Conservation (phyloP, 2,329 filamentous ascomycete genomes). For the Macrophomina tecta region DNA sequence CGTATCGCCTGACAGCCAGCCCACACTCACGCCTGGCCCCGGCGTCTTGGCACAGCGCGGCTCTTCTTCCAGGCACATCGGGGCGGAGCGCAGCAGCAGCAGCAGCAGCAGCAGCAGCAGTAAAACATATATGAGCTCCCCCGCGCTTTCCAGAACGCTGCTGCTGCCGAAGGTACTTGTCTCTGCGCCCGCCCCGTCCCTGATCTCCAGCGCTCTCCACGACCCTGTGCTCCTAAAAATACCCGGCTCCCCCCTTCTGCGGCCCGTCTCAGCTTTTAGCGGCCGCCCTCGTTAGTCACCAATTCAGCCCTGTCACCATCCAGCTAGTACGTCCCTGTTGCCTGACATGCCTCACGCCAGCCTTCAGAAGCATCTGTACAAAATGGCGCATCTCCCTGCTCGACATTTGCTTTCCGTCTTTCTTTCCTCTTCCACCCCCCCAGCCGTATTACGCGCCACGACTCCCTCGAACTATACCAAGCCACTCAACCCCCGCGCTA, state of each 20-base stretch:
- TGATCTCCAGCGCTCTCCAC: neutral
- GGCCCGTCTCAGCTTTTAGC: slow-evolving; percentile 23
- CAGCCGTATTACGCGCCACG: neutral
- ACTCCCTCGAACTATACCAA: neutral
- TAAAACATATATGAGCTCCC: slow-evolving; percentile 13
- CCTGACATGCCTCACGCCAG: slow-evolving; percentile 10
- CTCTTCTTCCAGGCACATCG: slow-evolving; percentile 1
- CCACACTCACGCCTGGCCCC: slow-evolving; percentile 18
- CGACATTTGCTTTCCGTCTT: neutral
- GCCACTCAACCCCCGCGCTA: neutral
- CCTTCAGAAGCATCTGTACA: neutral
- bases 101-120: no score
- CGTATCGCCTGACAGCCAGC: slow-evolving; percentile 16
- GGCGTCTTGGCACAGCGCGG: slow-evolving; percentile 14
- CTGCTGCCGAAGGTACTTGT: neutral
- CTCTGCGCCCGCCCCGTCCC: neutral
- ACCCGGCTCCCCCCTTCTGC: neutral
- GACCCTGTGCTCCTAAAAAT: neutral
- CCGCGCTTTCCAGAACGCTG: neutral
- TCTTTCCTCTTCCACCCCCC: neutral
- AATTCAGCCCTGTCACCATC: slow-evolving; percentile 18
- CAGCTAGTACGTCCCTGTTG: slow-evolving; percentile 15
- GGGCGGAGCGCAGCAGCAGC: neutral
- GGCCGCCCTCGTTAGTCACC: slow-evolving; percentile 17
- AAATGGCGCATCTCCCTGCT: slow-evolving; percentile 9